Evolutionary conservation across 345 rosid species (phyloP), one percentile per base, ranked within the genome.

Genomic region (Pistacia atlantica): DNA sequence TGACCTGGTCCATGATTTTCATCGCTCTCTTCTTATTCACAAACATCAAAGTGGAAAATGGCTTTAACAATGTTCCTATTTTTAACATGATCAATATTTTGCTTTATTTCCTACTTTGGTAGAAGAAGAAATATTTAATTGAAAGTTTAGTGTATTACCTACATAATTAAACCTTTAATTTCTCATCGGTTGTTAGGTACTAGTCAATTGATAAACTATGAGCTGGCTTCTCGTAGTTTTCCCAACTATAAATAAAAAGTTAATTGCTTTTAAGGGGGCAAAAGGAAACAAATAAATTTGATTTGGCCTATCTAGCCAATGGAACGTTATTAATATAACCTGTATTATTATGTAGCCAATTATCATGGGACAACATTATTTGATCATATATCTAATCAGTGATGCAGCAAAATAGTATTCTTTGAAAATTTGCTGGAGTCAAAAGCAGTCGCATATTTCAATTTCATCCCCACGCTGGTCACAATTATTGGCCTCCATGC

Each of bases 201-300:
- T 2, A 33, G 51, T 74, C 69, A 16, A 45, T 48, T 60, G 25
- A 61, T 52, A 33, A 64, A 49, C 35, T 1, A 51, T 63, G 68
- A 62, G 33, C 4, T 62, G 68, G 28, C 57, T n/a, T 42, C 75
- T 59, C 62, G 22, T 62, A 45, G 31, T 61, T 73, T 46, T 28
- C 2, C 59, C 16, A 73, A 38, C 37, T 16, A 8, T 22, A 22
- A 11, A 48, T 10, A 62, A 28, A 74, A 73, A 61, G 6, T 62
- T 9, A 4, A 18, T 5, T 2, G 46, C 45, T 42, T 72, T 60
- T 46, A 22, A 20, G 16, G 54, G 17, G 12, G 31, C 46, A 5
- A 42, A 42, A 42, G 5, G 28, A 31, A 63, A 63, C 7, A 31
- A 61, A 64, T 18, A 4, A 65, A 62, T 11, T 25, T 25, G 14